Conservation (phyloP, 495 filamentous ascomycete species). For the Aspergillus indologenus region DNA sequence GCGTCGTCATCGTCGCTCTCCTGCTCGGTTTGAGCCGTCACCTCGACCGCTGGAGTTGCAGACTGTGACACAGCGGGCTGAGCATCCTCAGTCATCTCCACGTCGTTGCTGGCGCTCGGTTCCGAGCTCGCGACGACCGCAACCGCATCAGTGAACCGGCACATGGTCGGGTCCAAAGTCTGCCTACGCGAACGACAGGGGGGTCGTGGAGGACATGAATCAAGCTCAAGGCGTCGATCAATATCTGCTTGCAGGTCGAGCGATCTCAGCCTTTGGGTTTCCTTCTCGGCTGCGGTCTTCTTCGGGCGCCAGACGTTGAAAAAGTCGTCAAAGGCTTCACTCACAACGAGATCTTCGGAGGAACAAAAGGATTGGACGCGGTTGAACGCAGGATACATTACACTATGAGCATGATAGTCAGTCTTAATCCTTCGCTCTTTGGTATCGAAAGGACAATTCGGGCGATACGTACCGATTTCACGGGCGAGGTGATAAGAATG, state of each 20-base stretch:
- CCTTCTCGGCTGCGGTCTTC: background rate
- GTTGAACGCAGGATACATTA: background rate
- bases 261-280: background rate
- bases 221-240: background rate
- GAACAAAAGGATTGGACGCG: slow-evolving; percentile 17
- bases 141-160: background rate
- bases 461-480: too few species aligned
- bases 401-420: too few species aligned
- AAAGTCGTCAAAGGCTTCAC: slow-evolving; percentile 13
- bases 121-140: too few species aligned
- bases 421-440: too few species aligned
- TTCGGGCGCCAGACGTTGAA: slow-evolving; percentile 12
- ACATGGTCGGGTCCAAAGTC: background rate
- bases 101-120: too few species aligned
- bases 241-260: background rate
- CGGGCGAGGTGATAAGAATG: too few species aligned
- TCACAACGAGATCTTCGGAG: slow-evolving; percentile 10
- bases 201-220: background rate
- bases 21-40: slow-evolving; percentile 13
- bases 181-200: background rate
- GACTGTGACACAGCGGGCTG: background rate
- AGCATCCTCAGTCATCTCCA: background rate
- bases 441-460: too few species aligned
- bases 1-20: too few species aligned
- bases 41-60: slow-evolving; percentile 4